Evolutionary conservation across 176 grass and related monocot species (phyloP).

Genomic region (Saccharum officinarum): DNA sequence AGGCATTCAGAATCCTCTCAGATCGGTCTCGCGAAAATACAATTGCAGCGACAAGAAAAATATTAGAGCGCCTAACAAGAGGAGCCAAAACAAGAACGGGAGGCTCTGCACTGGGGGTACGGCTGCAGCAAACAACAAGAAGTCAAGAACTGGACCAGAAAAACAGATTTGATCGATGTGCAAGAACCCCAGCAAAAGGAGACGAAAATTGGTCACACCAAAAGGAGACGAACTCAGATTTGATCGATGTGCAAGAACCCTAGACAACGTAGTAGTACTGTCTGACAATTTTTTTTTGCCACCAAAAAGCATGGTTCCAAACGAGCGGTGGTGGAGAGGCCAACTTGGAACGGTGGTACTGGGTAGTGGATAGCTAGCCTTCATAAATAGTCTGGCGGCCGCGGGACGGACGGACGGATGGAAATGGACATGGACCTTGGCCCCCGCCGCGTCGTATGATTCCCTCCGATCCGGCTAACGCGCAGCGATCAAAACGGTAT

Average conservation of each 20-base stretch:
- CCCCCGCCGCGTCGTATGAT: too few species aligned
- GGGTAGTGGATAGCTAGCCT: background rate
- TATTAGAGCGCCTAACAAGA: background rate
- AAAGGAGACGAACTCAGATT: background rate
- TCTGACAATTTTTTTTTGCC: background rate
- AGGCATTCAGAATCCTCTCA: background rate
- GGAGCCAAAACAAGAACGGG: too few species aligned
- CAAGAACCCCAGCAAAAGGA: background rate
- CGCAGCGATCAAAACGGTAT: too few species aligned
- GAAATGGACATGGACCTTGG: too few species aligned
- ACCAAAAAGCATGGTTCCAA: background rate
- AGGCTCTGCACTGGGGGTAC: too few species aligned
- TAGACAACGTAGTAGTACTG: background rate
- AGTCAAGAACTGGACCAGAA: background rate
- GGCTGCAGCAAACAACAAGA: background rate
- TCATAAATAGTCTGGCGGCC: background rate
- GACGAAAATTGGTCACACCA: background rate
- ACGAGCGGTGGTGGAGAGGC: background rate
- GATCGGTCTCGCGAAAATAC: background rate
- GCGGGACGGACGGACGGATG: background rate
- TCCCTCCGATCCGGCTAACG: too few species aligned
- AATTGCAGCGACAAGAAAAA: background rate
- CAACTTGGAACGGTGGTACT: background rate
- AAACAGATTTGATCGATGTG: background rate
- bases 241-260: background rate